A percentile compares a stretch with the other conserved stretches of the same genome.
These are phyloP conservation scores for Triangularia setosa DNA, from an alignment of 2,329 filamentous ascomycete genomes.

Conservation along the genomic window DNA sequence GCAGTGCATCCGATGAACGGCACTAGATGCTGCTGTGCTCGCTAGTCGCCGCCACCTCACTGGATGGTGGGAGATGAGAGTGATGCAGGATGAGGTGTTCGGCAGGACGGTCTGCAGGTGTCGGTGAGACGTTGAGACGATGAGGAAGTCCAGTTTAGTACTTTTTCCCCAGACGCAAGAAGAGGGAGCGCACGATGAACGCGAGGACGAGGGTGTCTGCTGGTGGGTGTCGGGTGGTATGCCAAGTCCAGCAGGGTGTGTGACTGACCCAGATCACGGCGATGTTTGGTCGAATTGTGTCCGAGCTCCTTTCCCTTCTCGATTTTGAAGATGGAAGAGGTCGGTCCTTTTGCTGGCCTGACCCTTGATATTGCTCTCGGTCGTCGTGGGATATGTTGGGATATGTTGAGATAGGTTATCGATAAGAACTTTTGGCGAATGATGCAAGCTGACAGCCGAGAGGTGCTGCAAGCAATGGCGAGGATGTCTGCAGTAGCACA, in stretches of 20 bases:
- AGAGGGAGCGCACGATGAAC: neutral
- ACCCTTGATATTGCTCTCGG: neutral
- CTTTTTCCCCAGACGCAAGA: constrained; percentile 1
- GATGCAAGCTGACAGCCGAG: neutral
- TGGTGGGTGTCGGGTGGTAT: neutral
- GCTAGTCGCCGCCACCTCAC: constrained; percentile 12
- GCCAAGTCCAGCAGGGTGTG: neutral
- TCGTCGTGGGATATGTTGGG: neutral
- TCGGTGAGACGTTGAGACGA: constrained; percentile 20
- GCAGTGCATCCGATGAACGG: neutral
- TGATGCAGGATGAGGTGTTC: constrained; percentile 23
- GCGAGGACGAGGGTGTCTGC: neutral
- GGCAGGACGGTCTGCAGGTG: constrained; percentile 17
- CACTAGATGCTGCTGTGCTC: constrained; percentile 11
- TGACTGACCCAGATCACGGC: neutral
- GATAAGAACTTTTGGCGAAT: neutral
- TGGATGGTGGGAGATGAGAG: constrained; percentile 13
- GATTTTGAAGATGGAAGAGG: neutral
- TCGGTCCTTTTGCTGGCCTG: neutral
- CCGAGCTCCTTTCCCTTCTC: neutral
- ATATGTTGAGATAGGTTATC: neutral
- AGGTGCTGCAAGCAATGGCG: neutral
- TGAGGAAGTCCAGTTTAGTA: constrained; percentile 1
- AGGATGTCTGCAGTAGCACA: neutral
- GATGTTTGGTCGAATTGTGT: neutral